Evolutionary conservation across 1,284 basidiomycete species (phyloP), one percentile per base, ranked within the genome.

Genomic region (Cryptococcus maquisensis): DNA sequence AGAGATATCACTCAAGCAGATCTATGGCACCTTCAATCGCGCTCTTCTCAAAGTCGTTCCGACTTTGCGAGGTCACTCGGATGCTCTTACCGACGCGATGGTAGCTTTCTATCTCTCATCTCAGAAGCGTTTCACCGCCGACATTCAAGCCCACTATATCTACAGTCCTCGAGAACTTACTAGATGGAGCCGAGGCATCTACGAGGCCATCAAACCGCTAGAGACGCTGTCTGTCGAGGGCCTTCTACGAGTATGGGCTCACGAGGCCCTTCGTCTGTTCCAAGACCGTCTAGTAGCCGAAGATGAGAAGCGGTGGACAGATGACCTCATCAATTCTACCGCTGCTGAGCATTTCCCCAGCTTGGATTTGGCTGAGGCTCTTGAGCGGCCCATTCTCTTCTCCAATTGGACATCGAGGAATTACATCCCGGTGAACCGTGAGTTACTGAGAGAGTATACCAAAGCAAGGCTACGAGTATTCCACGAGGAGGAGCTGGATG

Each of bases 351-450:
- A 95, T 72, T 99, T 99, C 85, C 94, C 94, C 0, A 93, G 87
- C 6, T 86, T 97, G 72, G 86, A 90, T 69, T 81, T 82, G 32
- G 84, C 85, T 18, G 90, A 95, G 69, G 88, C 90, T 1, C 81
- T 99, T 26, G 76, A 69, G 23, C 84, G 96, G 20, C 96, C 97
- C 0, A 95, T 99, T 62, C 79, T 99, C 36, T 99, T 94, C 81
- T 96, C 93, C 4, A 98, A 98, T 74, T 98, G 96, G 96, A 96
- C 95, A 1, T 94, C 94, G n/a, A 92, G 94, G 77, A 81, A 97
- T 73, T 98, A 98, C 73, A 85, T 96, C 54, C 86, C 93, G 3
- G 95, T 99, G 46, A 91, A 96, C 60, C 84, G 96, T 51, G 95
- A 96, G 67, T 81, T 85, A 40, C 83, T 99, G 10, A 85, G 96